These are phyloP conservation scores for Corymbia citriodora DNA, from an alignment of 441 rosid genomes.

Conservation along the genomic window DNA sequence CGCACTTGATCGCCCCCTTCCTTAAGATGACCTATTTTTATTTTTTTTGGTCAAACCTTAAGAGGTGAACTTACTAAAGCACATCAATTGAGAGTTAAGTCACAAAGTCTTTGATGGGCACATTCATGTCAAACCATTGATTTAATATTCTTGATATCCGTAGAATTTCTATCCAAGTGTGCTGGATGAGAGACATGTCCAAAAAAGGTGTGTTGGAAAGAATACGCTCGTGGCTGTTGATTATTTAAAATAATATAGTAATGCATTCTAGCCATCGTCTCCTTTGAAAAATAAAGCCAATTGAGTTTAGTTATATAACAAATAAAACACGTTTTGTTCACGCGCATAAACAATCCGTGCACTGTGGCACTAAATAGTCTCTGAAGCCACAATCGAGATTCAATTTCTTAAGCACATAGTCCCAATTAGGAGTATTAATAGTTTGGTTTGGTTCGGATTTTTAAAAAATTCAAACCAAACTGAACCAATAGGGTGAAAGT, in stretches of 20 bases:
- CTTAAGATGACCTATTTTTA: too few relatives aligned
- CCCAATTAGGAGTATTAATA: not conserved
- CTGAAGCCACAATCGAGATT: not conserved
- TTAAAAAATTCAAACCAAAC: too few relatives aligned
- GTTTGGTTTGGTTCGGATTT: rapidly evolving
- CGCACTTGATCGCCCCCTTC: rapidly evolving
- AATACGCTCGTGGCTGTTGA: not conserved
- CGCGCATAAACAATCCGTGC: not conserved
- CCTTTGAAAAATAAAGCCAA: not conserved
- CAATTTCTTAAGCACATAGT: not conserved
- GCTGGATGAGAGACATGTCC: not conserved
- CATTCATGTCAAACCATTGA: not conserved
- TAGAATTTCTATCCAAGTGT: not conserved
- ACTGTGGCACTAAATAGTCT: not conserved
- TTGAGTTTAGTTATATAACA: not conserved
- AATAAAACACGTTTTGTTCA: not conserved
- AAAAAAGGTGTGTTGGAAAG: not conserved
- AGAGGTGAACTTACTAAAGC: not conserved
- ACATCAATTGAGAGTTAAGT: not conserved
- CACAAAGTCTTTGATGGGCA: not conserved
- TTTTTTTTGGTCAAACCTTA: too few relatives aligned
- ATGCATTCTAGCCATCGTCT: not conserved
- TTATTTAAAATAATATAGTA: too few relatives aligned
- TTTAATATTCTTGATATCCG: not conserved
- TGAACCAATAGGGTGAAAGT: rapidly evolving